Evolutionary conservation across 2,329 filamentous ascomycete genomes (phyloP), one percentile per base, ranked within the genome.

Genomic region (Exophiala lecanii-corni): DNA sequence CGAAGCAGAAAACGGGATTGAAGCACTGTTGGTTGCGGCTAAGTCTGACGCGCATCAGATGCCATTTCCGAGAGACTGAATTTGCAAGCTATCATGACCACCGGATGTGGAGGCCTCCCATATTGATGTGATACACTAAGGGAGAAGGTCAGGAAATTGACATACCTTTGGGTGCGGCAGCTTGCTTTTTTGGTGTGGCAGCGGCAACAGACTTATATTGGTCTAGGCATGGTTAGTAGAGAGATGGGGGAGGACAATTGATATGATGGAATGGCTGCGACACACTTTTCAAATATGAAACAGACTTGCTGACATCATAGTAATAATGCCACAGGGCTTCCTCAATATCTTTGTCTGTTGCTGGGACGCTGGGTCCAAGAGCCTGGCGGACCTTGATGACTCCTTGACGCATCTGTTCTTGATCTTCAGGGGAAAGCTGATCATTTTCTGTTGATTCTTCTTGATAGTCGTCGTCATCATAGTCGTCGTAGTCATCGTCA

Each of bases 301-400:
- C 83, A 1, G 87, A 81, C 65, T 95, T 95, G 44, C 81, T 84
- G 20, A 95, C 74, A 57, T 98, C 89, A 62, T 89, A 97, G 63
- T 91, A 97, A 65, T 96, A 96, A 65, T 98, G 81, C 88, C 89
- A 97, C 12, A 98, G 67, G 0, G 89, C 78, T 49, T 97, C 91
- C 62, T 94, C 81, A 50, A 96, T 91, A 59, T 95, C 84, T 26
- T 72, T 69, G 47, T 83, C 78, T 4, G 76, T 73, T n/a, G 76
- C 69, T 59, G 73, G 76, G 55, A 82, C 73, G 49, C 77, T 79
- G 51, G 67, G 67, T 5, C 80, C 83, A n/a, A 95, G 70, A 6
- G 75, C 74, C 49, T 72, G 71, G 45, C 78, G 75, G 25, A 94
- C 84, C 51, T 82, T 73, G 28, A 74, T 70, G 1, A 82, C 87